phyloP scores from a whole-genome alignment of 1,139 yeast genomes.

The Arxiozyma heterogenica region DNA sequence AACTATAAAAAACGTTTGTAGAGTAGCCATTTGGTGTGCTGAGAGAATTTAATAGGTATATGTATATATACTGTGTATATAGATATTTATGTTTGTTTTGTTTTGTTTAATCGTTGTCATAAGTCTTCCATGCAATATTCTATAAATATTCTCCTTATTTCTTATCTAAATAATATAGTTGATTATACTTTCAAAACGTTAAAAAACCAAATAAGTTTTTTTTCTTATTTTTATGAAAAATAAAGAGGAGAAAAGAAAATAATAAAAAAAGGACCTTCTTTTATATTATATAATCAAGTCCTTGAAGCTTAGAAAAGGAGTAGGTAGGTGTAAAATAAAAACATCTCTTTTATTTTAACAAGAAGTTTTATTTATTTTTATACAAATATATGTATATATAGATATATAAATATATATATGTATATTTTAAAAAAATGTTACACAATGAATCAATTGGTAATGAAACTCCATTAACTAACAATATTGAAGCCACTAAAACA shows the following conservation, averaged over 20 bases:
- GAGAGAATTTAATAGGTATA: conserved; percentile 48
- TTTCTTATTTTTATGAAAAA: background rate
- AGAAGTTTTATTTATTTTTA: no score
- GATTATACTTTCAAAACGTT: no score
- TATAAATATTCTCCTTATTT: no score
- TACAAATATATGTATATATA: no score
- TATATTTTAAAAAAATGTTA: no score
- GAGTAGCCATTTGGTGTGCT: conserved; percentile 86
- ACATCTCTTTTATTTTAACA: no score
- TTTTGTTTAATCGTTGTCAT: background rate
- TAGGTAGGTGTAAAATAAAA: no score
- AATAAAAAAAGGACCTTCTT: background rate
- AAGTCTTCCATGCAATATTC: background rate
- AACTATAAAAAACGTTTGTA: conserved; percentile 71
- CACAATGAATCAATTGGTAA: background rate
- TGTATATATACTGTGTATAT: background rate
- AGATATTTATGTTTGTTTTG: no score
- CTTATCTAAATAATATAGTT: background rate
- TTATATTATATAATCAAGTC: no score
- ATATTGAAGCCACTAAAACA: background rate
- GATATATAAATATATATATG: no score
- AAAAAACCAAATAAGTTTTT: no score
- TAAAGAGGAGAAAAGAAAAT: background rate
- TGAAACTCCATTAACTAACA: background rate
- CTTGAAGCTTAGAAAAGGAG: no score